Base-by-base conservation (phyloP, 2,329 filamentous ascomycete species). In the Metarhizium sp. region DNA sequence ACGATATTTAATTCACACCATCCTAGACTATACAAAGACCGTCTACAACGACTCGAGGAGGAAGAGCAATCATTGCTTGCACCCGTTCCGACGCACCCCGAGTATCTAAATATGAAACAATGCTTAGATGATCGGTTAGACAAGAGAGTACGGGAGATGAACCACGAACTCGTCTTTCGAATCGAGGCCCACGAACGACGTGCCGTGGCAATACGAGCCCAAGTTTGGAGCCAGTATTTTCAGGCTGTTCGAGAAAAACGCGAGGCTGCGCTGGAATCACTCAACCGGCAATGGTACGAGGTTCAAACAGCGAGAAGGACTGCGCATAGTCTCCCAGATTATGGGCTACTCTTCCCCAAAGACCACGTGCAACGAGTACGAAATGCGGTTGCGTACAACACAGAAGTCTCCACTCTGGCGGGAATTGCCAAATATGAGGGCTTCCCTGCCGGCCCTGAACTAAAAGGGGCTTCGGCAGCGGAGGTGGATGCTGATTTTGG, bases 381-480 rank as follows among this genome's bases (percentile, higher is more conserved):
- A 59, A 88, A 96, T 59, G 92, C 95, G 62, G 81, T 91, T 51
- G 88, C 92, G 50, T 97, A 97, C 74, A 97, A 96, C 69, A 88
- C 87, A 61, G 94, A 99, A 69, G 92, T 99, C 4, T 95, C 92
- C 0, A 84, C 96, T 32, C 75, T 99, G 56, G 86, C 92, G 6
- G 92, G 92, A 42, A 79, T 97, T 52, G 92, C 92, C 40, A 97
- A 96, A 72, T 92, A 96, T 68, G 86, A 95, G 65, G 94, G 94
- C 29, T 99, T 99, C 72, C 94, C 94, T 40, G 92, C 92, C 36
- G 94, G 92, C n/a, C 94, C 94, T 20, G 80, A 88, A 38, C 86
- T 99, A 71, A 78, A 78, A 56, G 81, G 88, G 46, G 88, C 89
- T 30, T 85, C 86, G 42, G 71, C 80, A 25, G 76, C 80, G 11